These are phyloP conservation scores for Astrothelium macrocarpum DNA, from an alignment of 495 filamentous ascomycete species.

Conservation along the genomic window DNA sequence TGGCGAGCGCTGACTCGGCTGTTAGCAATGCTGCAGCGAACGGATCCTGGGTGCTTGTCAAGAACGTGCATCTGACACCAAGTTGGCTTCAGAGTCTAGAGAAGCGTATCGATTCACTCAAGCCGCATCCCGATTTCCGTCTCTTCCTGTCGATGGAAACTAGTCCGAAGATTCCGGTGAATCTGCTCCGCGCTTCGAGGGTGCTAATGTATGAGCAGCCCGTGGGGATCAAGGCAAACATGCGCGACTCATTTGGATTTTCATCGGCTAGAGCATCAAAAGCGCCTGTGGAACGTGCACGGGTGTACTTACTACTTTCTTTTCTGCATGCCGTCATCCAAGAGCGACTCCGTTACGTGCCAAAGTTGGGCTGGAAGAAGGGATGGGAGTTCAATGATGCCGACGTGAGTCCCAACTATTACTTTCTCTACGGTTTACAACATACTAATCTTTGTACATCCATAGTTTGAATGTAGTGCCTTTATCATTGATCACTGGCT, in stretches of 20 bases:
- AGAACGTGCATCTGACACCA: conserved; percentile 96
- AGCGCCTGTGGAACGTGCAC: conserved; percentile 80
- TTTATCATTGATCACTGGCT: conserved; percentile 96
- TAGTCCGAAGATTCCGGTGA: conserved; percentile 93
- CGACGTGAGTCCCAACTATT: conserved; percentile 58
- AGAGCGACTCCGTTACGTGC: conserved; percentile 89
- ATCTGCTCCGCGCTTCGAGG: conserved; percentile 81
- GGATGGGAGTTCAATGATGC: conserved; percentile 99
- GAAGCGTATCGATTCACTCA: conserved; percentile 90
- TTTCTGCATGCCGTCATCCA: conserved; percentile 96
- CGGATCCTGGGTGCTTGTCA: conserved; percentile 93
- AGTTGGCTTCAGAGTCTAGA: conserved; percentile 94
- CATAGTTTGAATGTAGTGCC: conserved; percentile 90
- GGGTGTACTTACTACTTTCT: conserved; percentile 82
- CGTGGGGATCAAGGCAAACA: conserved; percentile 91
- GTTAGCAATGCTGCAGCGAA: conserved; percentile 86
- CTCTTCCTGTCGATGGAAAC: conserved; percentile 98
- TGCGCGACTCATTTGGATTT: conserved; percentile 91
- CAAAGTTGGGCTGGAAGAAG: conserved; percentile 91
- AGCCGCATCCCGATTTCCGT: conserved; percentile 87
- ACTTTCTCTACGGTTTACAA: neutral
- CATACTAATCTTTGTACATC: neutral
- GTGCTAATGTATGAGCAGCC: conserved; percentile 98
- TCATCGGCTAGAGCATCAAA: conserved; percentile 67
- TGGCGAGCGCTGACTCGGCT: conserved; percentile 87